Evolutionary conservation across 1,139 yeast species (phyloP).

Genomic region (Geotrichum macrosporum): DNA sequence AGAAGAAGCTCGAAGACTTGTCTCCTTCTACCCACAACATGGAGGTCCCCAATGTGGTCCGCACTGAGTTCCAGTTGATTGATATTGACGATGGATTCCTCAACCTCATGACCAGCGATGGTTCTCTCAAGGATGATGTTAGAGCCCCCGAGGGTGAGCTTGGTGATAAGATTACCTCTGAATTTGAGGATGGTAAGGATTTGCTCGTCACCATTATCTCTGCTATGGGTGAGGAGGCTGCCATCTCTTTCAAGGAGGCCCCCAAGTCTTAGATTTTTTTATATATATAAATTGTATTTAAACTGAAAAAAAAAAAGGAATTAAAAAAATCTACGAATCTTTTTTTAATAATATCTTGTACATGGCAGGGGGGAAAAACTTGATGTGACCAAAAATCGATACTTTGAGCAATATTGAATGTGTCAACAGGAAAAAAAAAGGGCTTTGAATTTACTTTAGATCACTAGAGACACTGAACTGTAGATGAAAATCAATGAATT

Average conservation of each 20-base stretch:
- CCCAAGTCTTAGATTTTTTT: too few species aligned
- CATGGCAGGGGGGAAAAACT: too few species aligned
- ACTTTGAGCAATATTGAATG: too few species aligned
- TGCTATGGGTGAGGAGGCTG: constrained; percentile 99
- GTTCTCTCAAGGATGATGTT: constrained; percentile 99
- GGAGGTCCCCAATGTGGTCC: constrained; percentile 97
- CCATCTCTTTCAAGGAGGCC: constrained; percentile 96
- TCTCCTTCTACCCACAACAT: constrained; percentile 99
- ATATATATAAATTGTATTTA: too few species aligned
- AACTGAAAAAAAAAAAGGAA: too few species aligned
- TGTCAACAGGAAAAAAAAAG: too few species aligned
- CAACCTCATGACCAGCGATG: constrained; percentile 93
- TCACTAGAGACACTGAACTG: too few species aligned
- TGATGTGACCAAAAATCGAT: too few species aligned
- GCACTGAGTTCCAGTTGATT: constrained; percentile 94
- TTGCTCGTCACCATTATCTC: constrained; percentile 90
- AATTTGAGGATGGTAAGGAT: constrained; percentile 97
- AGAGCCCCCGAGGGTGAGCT: constrained; percentile 96
- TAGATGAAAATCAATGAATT: too few species aligned
- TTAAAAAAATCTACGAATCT: too few species aligned
- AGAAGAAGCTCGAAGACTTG: constrained; percentile 98
- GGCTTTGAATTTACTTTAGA: too few species aligned
- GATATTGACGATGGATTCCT: constrained; percentile 98
- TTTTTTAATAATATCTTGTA: too few species aligned
- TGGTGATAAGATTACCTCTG: constrained; percentile 86